Conservation (phyloP, 352 stramenopile species). For the Globisporangium viniferum region DNA sequence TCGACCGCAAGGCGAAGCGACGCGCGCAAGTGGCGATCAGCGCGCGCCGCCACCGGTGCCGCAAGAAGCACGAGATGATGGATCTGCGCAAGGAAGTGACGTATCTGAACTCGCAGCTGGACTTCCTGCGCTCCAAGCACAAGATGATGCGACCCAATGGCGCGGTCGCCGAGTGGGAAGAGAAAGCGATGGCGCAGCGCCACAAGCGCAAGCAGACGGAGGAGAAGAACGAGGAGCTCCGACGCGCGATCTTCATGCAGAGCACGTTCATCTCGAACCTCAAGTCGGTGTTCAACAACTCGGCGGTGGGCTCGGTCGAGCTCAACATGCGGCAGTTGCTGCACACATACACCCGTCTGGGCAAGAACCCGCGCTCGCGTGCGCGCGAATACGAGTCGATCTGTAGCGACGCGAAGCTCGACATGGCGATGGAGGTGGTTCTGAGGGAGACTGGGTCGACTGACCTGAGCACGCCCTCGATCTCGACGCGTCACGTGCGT, state of each 20-base stretch:
- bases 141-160: conserved; percentile 24
- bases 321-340: conserved; percentile 52
- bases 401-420: conserved; percentile 42
- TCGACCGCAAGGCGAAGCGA: conserved; percentile 28
- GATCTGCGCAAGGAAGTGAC: conserved; percentile 32
- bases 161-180: conserved; percentile 27
- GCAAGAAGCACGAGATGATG: conserved; percentile 49
- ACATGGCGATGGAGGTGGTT: conserved; percentile 50
- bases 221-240: conserved; percentile 48
- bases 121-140: conserved; percentile 30
- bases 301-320: conserved; percentile 21
- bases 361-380: conserved; percentile 30
- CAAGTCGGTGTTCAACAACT: conserved; percentile 31
- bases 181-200: conserved; percentile 27
- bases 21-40: conserved; percentile 34
- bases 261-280: conserved; percentile 40
- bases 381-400: conserved; percentile 42
- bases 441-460: conserved; percentile 41
- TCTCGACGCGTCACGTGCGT: conserved; percentile 30
- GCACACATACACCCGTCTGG: conserved; percentile 57
- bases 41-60: conserved; percentile 34
- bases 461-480: conserved; percentile 33
- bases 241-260: conserved; percentile 44
- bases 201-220: conserved; percentile 32
- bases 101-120: conserved; percentile 31